A percentile compares a stretch with the other conserved stretches of the same genome.
Conservation (phyloP, 805 yeast genomes). For the Zygosaccharomyces gambellarensis region DNA sequence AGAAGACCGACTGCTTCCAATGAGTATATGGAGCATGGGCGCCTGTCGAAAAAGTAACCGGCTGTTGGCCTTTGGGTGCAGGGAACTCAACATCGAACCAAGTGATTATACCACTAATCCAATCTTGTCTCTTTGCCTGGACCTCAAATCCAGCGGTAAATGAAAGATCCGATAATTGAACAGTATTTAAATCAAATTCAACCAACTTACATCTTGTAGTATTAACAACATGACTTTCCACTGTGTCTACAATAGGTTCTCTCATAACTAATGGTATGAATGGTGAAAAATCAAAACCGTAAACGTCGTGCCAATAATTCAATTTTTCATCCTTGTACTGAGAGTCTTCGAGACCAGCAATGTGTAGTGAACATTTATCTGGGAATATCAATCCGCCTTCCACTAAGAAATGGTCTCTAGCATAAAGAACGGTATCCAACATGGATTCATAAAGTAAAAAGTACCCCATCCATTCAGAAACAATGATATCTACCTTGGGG, state of each 20-base stretch:
- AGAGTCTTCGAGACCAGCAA: conserved; percentile 91
- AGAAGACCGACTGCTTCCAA: conserved; percentile 98
- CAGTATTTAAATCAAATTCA: conserved; percentile 86
- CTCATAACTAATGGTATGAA: conserved; percentile 79
- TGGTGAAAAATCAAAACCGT: conserved; percentile 94
- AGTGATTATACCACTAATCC: conserved; percentile 81
- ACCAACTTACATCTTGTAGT: conserved; percentile 69
- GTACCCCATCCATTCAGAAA: conserved; percentile 99
- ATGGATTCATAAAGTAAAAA: conserved; percentile 92
- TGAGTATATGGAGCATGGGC: conserved; percentile 93
- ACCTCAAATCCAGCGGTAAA: conserved; percentile 68
- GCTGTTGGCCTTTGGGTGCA: conserved; percentile 43
- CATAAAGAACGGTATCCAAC: conserved; percentile 93
- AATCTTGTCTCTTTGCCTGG: conserved; percentile 71
- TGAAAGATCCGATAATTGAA: conserved; percentile 73
- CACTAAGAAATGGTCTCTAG: conserved; percentile 80
- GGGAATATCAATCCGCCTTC: conserved; percentile 90
- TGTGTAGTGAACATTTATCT: conserved; percentile 81
- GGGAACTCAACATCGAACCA: conserved; percentile 97
- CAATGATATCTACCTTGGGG: conserved; percentile 86
- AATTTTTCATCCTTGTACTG: conserved; percentile 88
- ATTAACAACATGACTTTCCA: conserved; percentile 67
- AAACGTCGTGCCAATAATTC: conserved; percentile 93
- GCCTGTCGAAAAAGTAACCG: conserved; percentile 82
- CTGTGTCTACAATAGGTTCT: conserved; percentile 96